Percentiles rank a stretch among this genome's conserved stretches.
Conservation (phyloP, 345 rosid species). For the Atalantia buxifolia region DNA sequence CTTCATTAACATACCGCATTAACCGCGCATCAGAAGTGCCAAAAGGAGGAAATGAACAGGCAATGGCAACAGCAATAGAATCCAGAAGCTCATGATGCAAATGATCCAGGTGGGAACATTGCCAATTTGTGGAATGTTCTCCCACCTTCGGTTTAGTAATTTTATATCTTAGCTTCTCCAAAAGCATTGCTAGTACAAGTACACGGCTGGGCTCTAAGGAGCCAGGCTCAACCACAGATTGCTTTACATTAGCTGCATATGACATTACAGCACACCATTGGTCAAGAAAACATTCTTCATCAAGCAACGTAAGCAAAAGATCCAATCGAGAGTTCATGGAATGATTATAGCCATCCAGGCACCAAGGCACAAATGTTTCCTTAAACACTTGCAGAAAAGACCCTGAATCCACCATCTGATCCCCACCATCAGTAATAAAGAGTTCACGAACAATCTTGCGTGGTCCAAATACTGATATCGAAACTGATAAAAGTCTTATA, state of each 20-base stretch:
- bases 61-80: constrained; percentile 55
- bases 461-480: constrained; percentile 82
- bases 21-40: constrained; percentile 49
- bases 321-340: constrained; percentile 56
- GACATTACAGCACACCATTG: constrained; percentile 72
- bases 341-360: constrained; percentile 49
- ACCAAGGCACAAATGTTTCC: constrained; percentile 87
- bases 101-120: constrained; percentile 45
- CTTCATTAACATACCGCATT: constrained; percentile 53
- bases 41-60: constrained; percentile 38
- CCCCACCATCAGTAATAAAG: constrained; percentile 29
- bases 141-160: constrained; percentile 39
- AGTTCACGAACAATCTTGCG: constrained; percentile 47
- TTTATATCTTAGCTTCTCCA: constrained; percentile 66
- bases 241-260: constrained; percentile 40
- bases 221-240: constrained; percentile 29
- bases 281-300: constrained; percentile 70
- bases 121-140: constrained; percentile 31
- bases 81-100: constrained; percentile 89
- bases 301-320: constrained; percentile 68
- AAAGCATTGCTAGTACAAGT: constrained; percentile 51
- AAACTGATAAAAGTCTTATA: constrained; percentile 62
- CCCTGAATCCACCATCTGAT: constrained; percentile 36
- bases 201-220: constrained; percentile 31
- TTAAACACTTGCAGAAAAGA: constrained; percentile 51